Evolutionary conservation across 768 basidiomycete species (phyloP).

Genomic region (Amanita fuliginea): DNA sequence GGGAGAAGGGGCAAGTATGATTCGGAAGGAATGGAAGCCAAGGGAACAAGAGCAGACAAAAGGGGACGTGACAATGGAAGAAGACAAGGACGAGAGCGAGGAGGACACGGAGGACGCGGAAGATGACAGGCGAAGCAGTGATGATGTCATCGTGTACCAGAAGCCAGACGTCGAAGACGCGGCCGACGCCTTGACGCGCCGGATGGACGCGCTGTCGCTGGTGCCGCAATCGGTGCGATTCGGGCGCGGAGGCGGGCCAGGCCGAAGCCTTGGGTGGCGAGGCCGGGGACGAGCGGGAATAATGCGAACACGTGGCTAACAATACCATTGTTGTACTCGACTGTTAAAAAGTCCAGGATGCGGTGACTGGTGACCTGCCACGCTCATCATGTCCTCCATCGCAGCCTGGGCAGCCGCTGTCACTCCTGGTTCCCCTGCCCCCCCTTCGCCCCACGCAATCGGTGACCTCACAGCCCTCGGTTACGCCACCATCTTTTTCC

Average conservation of each 20-base stretch:
- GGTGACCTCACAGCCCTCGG: constrained; percentile 52
- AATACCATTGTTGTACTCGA: no score
- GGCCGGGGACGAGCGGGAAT: constrained; percentile 6
- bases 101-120: constrained; percentile 14
- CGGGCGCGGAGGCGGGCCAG: constrained; percentile 54
- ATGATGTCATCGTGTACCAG: constrained; percentile 13
- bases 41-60: constrained; percentile 11
- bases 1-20: constrained; percentile 77
- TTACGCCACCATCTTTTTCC: constrained; percentile 57
- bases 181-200: constrained; percentile 39
- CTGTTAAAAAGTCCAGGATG: no score
- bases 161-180: constrained; percentile 17
- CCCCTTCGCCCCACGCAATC: constrained; percentile 23
- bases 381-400: constrained; percentile 27
- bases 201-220: constrained; percentile 37
- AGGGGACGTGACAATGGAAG: constrained; percentile 9
- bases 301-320: constrained; percentile 5
- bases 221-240: constrained; percentile 64
- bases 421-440: constrained; percentile 57
- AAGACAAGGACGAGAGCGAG: constrained; percentile 15
- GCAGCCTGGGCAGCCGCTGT: constrained; percentile 54
- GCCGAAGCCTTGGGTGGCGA: constrained; percentile 10
- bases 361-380: no score
- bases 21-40: constrained; percentile 62
- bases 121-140: constrained; percentile 9